Conservation (phyloP, 495 filamentous ascomycete species). For the Darksidea phi region DNA sequence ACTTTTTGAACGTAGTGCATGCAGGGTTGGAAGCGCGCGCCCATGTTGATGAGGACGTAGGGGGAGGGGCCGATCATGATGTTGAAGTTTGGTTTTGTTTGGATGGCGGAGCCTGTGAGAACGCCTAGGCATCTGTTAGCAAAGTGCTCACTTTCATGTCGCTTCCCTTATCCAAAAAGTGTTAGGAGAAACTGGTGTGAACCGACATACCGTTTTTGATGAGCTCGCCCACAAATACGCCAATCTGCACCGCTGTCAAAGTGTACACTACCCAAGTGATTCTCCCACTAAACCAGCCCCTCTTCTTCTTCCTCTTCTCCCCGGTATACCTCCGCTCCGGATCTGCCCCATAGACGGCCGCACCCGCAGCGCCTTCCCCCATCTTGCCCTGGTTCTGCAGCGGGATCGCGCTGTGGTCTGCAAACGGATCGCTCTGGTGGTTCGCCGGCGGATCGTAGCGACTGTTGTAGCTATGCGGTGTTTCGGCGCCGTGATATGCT, state of each 20-base stretch:
- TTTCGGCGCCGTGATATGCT: conserved; percentile 52
- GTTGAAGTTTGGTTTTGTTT: conserved; percentile 83
- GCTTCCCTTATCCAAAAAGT: neutral
- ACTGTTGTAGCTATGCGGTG: neutral
- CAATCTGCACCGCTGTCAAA: conserved; percentile 72
- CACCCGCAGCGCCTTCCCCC: conserved; percentile 31
- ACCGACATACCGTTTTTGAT: conserved; percentile 73
- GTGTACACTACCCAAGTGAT: conserved; percentile 82
- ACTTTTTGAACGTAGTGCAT: conserved; percentile 81
- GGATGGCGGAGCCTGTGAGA: conserved; percentile 74
- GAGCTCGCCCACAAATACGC: conserved; percentile 88
- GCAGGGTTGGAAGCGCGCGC: conserved; percentile 86
- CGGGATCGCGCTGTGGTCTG: conserved; percentile 68
- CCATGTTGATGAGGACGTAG: conserved; percentile 93
- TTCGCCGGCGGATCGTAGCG: conserved; percentile 43
- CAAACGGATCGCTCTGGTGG: conserved; percentile 49
- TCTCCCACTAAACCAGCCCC: conserved; percentile 57
- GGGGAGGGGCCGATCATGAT: conserved; percentile 94
- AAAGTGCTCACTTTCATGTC: conserved; percentile 28
- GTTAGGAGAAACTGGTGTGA: neutral
- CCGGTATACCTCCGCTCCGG: conserved; percentile 43
- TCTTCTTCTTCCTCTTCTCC: conserved; percentile 49
- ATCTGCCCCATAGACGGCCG: conserved; percentile 30
- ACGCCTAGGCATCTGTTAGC: conserved; percentile 49
- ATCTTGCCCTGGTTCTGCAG: conserved; percentile 44